phyloP scores from a whole-genome alignment of 2,329 filamentous ascomycete species.

The Bipolaris oryzae region DNA sequence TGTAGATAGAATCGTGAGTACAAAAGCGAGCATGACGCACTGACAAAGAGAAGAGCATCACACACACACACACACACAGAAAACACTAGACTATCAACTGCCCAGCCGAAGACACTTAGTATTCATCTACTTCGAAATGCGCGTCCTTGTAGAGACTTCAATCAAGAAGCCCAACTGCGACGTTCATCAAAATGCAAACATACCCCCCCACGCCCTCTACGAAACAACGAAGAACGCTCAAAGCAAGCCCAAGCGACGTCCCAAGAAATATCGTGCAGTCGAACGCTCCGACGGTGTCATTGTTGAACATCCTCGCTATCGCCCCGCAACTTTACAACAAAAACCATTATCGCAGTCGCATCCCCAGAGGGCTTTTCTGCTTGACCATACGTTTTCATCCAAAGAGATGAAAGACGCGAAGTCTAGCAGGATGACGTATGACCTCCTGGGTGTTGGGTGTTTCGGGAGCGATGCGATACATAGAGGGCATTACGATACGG shows the following conservation, averaged over 20 bases:
- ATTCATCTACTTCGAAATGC: background rate
- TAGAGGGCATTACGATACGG: slow-evolving; percentile 3
- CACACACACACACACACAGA: background rate
- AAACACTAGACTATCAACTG: background rate
- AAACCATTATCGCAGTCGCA: slow-evolving; percentile 3
- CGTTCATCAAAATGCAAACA: background rate
- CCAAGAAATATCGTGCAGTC: slow-evolving; percentile 19
- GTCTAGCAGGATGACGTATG: background rate
- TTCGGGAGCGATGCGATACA: background rate
- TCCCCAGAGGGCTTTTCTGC: background rate
- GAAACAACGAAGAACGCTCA: slow-evolving; percentile 4
- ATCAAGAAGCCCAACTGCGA: background rate
- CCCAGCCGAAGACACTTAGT: background rate
- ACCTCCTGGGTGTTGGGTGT: background rate
- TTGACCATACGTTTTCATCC: background rate
- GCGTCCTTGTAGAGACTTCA: background rate
- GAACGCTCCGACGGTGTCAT: slow-evolving; percentile 26
- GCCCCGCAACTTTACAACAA: slow-evolving; percentile 5
- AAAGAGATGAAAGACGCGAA: background rate
- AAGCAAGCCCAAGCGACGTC: slow-evolving; percentile 5
- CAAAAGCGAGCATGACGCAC: background rate
- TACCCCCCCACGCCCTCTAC: slow-evolving; percentile 1
- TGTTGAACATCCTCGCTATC: slow-evolving; percentile 24
- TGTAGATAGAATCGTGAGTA: background rate
- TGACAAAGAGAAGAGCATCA: background rate